These are phyloP conservation scores for Xylariaceae sp. DNA, from an alignment of 2,329 filamentous ascomycete species.

Conservation along the genomic window DNA sequence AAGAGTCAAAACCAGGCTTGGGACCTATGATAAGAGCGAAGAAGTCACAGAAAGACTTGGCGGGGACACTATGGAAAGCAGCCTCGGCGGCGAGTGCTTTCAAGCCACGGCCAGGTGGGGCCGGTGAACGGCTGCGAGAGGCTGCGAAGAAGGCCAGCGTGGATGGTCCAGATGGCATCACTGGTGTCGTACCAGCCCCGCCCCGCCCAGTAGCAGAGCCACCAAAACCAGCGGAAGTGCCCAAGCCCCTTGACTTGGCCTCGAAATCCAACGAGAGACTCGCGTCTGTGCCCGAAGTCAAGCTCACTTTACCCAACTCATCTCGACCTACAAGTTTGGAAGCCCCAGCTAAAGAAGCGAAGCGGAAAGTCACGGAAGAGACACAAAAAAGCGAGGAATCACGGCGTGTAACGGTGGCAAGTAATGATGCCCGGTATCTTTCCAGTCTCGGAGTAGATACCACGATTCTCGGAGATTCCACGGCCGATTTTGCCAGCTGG, in stretches of 20 bases:
- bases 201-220: constrained; percentile 44
- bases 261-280: constrained; percentile 35
- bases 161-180: constrained; percentile 84
- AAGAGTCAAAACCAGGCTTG: constrained; percentile 65
- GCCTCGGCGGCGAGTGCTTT: constrained; percentile 71
- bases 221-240: constrained; percentile 34
- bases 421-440: constrained; percentile 77
- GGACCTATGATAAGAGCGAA: constrained; percentile 90
- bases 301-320: constrained; percentile 50
- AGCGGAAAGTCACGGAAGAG: constrained; percentile 31
- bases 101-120: constrained; percentile 84
- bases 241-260: constrained; percentile 31
- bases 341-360: constrained; percentile 32
- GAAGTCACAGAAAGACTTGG: constrained; percentile 68
- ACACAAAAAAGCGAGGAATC: constrained; percentile 44
- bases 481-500: constrained; percentile 77
- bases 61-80: constrained; percentile 75
- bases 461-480: constrained; percentile 69
- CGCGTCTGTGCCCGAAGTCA: constrained; percentile 54
- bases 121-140: constrained; percentile 72
- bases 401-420: constrained; percentile 61
- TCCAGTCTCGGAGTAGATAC: constrained; percentile 76
- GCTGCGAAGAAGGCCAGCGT: constrained; percentile 54
- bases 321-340: constrained; percentile 42
- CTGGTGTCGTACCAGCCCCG: constrained; percentile 80